Conservation (phyloP, 768 basidiomycete species). For the Amanita subjunquillea region DNA sequence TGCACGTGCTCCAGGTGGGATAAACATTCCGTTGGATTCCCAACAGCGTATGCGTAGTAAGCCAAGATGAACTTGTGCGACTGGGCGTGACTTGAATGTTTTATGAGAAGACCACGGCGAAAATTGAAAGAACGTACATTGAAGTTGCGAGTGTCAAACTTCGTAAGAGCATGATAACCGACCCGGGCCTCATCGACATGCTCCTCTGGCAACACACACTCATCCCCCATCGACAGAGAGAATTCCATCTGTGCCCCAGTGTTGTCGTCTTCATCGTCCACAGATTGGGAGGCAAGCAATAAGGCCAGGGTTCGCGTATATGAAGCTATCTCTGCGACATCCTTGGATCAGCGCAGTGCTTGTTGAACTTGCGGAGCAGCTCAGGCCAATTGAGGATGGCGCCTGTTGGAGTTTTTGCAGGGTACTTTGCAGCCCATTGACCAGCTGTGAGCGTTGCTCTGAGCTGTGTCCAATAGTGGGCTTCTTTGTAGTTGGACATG, state of each 20-base stretch:
- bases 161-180: conserved; percentile 46
- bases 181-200: conserved; percentile 44
- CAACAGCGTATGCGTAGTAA: conserved; percentile 74
- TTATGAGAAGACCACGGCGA: background rate
- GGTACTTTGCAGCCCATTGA: conserved; percentile 52
- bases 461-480: conserved; percentile 73
- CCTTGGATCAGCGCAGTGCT: conserved; percentile 56
- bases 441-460: conserved; percentile 63
- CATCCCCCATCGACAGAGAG: conserved; percentile 37
- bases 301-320: conserved; percentile 58
- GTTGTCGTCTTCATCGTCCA: conserved; percentile 45
- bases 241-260: conserved; percentile 12
- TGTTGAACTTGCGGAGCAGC: conserved; percentile 78
- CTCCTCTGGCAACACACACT: conserved; percentile 47
- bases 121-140: conserved; percentile 37
- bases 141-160: conserved; percentile 35
- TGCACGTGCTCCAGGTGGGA: conserved; percentile 44
- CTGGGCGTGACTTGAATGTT: conserved; percentile 25
- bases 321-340: conserved; percentile 55
- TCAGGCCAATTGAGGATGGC: conserved; percentile 59
- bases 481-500: conserved; percentile 43
- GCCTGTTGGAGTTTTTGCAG: conserved; percentile 52
- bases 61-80: conserved; percentile 60
- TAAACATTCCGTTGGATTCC: conserved; percentile 55
- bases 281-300: conserved; percentile 35